Evolutionary conservation across 768 basidiomycete genomes (phyloP).

Genomic region (Botryobasidium botryosum): DNA sequence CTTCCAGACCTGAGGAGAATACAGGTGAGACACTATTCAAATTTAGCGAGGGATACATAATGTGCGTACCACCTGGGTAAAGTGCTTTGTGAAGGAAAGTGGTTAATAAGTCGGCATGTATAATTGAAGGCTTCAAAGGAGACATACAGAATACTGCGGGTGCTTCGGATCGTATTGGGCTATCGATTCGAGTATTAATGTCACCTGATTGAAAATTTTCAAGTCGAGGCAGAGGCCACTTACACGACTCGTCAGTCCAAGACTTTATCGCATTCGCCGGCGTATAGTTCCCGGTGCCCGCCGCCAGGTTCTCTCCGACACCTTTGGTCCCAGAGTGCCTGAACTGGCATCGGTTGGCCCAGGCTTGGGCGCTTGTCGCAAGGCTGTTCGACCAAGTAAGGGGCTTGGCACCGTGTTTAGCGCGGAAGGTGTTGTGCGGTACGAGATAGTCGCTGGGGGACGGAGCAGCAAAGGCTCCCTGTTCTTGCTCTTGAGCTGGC

Average conservation of each 20-base stretch:
- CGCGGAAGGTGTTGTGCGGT: constrained; percentile 46
- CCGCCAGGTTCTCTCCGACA: constrained; percentile 60
- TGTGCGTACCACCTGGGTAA: constrained; percentile 65
- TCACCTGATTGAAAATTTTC: too few relatives aligned
- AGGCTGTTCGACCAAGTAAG: constrained; percentile 48
- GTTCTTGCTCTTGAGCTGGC: too few relatives aligned
- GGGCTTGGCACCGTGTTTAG: constrained; percentile 43
- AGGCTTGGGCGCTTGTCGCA: constrained; percentile 46
- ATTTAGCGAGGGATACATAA: too few relatives aligned
- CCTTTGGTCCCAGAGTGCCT: constrained; percentile 54
- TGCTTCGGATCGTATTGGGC: constrained; percentile 39
- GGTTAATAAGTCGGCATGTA: too few relatives aligned
- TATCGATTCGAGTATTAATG: constrained; percentile 15
- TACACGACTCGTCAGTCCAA: constrained; percentile 55
- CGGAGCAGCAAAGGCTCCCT: too few relatives aligned
- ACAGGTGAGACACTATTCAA: too few relatives aligned
- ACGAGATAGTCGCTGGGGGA: too few relatives aligned
- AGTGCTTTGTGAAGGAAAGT: too few relatives aligned
- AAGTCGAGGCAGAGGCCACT: too few relatives aligned
- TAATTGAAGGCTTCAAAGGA: too few relatives aligned
- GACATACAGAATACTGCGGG: constrained; percentile 37
- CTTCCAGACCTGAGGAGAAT: constrained; percentile 73
- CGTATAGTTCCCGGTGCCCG: constrained; percentile 44
- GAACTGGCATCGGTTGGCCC: constrained; percentile 53
- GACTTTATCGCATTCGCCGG: constrained; percentile 32